Conservation (phyloP, 257 asterid species). For the Primulina eburnea region DNA sequence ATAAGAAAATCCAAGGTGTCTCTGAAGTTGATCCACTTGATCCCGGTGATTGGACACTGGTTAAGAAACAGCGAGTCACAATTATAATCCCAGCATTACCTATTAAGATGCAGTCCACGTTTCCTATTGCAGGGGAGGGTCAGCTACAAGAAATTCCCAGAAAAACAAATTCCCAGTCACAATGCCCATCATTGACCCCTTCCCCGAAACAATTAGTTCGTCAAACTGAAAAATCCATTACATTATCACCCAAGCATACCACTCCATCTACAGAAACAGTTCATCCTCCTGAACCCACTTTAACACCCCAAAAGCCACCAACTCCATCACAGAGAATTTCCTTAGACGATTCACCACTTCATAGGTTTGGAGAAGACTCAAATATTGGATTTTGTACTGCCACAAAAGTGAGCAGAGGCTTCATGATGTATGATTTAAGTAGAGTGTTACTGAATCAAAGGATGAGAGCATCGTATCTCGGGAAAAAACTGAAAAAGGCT, state of each 20-base stretch:
- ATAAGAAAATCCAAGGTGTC: constrained; percentile 34
- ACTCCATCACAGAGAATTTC: constrained; percentile 26
- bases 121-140: constrained; percentile 32
- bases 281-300: constrained; percentile 37
- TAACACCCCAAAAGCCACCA: constrained; percentile 29
- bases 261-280: constrained; percentile 23
- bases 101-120: constrained; percentile 28
- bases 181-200: constrained; percentile 24
- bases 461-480: constrained; percentile 58
- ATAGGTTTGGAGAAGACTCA: constrained; percentile 27
- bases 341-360: constrained; percentile 35
- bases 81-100: constrained; percentile 78
- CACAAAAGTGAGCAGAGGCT: constrained; percentile 29
- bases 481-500: constrained; percentile 59
- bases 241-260: constrained; percentile 35
- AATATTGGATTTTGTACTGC: constrained; percentile 23
- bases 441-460: constrained; percentile 40
- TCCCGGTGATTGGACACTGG: constrained; percentile 65
- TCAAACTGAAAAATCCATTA: constrained; percentile 41
- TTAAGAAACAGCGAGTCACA: constrained; percentile 79
- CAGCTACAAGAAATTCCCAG: constrained; percentile 36
- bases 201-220: constrained; percentile 31
- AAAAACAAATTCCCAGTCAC: constrained; percentile 28
- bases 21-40: constrained; percentile 27
- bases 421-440: constrained; percentile 38